These are phyloP conservation scores for Fusarium torulosum DNA, from an alignment of 2,329 filamentous ascomycete species.

Conservation along the genomic window DNA sequence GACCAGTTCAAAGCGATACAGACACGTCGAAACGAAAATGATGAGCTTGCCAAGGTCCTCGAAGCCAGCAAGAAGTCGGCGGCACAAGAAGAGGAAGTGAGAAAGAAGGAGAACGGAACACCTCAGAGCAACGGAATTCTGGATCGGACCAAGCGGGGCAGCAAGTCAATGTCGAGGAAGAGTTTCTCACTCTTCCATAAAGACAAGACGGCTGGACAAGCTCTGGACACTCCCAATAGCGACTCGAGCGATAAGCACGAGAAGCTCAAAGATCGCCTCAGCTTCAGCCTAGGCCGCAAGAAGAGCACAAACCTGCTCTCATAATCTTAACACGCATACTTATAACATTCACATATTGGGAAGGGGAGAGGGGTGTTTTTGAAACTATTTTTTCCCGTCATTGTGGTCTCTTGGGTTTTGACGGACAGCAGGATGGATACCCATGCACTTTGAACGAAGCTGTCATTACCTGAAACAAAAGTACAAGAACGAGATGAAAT, in stretches of 20 bases:
- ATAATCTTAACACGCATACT: constrained; percentile 33
- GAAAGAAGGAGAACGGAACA: constrained; percentile 56
- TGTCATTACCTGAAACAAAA: constrained; percentile 35
- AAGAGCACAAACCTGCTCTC: constrained; percentile 69
- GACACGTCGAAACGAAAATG: constrained; percentile 68
- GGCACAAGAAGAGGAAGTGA: constrained; percentile 62
- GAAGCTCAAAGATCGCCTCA: constrained; percentile 74
- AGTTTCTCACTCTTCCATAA: constrained; percentile 76
- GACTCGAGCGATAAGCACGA: constrained; percentile 57
- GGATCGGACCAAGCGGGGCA: constrained; percentile 76
- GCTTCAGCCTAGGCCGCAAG: constrained; percentile 75
- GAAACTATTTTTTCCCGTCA: constrained; percentile 29
- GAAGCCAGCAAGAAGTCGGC: constrained; percentile 75
- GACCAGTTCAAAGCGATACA: constrained; percentile 67
- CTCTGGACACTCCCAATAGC: constrained; percentile 40
- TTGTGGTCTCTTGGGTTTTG: constrained; percentile 29
- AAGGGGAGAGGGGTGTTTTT: constrained; percentile 2
- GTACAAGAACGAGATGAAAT: constrained; percentile 14
- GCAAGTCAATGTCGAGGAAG: constrained; percentile 83
- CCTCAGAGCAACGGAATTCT: constrained; percentile 63
- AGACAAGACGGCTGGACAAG: constrained; percentile 56
- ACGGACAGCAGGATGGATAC: constrained; percentile 46
- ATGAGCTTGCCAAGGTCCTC: constrained; percentile 72
- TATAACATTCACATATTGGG: constrained; percentile 28
- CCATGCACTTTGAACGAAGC: constrained; percentile 34